A percentile compares a stretch with the other conserved stretches of the same genome.
These are phyloP conservation scores for Emmonsiellopsis sp. DNA, from an alignment of 2,329 filamentous ascomycete species.

Conservation along the genomic window DNA sequence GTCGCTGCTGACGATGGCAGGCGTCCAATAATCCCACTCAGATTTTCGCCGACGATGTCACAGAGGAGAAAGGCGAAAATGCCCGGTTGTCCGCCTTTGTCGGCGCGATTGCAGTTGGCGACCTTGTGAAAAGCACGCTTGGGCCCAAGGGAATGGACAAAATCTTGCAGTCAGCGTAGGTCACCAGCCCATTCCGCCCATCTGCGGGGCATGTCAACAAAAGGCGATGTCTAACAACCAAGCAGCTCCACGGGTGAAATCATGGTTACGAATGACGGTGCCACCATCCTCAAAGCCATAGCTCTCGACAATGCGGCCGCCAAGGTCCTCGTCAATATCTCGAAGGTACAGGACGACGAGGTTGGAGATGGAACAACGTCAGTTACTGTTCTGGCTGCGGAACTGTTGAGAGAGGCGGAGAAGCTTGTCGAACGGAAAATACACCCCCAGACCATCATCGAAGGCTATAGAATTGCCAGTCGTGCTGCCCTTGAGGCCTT, in stretches of 20 bases:
- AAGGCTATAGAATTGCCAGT: slow-evolving; percentile 96
- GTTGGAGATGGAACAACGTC: slow-evolving; percentile 97
- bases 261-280: slow-evolving; percentile 97
- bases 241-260: slow-evolving; percentile 85
- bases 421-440: slow-evolving; percentile 97
- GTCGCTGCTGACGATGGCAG: slow-evolving; percentile 14
- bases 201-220: neutral
- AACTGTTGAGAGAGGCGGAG: slow-evolving; percentile 91
- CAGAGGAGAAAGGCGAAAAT: slow-evolving; percentile 98
- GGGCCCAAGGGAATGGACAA: slow-evolving; percentile 99
- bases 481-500: slow-evolving; percentile 76
- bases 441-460: slow-evolving; percentile 98
- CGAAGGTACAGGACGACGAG: slow-evolving; percentile 98
- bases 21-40: slow-evolving; percentile 69
- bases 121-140: slow-evolving; percentile 93
- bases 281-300: slow-evolving; percentile 96
- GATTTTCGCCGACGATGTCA: slow-evolving; percentile 95
- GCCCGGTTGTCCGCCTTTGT: slow-evolving; percentile 97
- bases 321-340: slow-evolving; percentile 98
- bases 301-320: slow-evolving; percentile 96
- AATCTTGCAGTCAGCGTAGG: slow-evolving; percentile 88
- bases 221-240: neutral
- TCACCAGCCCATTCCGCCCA: slow-evolving; percentile 17
- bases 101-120: slow-evolving; percentile 93
- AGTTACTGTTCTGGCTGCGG: slow-evolving; percentile 90